Evolutionary conservation across 495 filamentous ascomycete species (phyloP).

Genomic region (Penicillium ochrochloron): DNA sequence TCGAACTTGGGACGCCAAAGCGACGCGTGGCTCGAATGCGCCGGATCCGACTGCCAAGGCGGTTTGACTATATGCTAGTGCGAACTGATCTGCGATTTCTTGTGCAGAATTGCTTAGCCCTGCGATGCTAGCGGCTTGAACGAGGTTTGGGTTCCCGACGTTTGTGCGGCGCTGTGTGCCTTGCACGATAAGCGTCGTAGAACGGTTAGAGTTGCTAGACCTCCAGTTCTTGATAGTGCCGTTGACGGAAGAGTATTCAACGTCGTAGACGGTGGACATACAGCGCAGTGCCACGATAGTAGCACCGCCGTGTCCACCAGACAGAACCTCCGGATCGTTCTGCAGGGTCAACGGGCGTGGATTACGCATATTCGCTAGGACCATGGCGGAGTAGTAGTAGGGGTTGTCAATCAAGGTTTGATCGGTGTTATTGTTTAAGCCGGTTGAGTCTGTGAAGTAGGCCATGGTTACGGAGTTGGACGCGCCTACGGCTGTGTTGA

Average conservation of each 20-base stretch:
- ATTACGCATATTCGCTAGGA: conserved; percentile 5
- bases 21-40: not conserved
- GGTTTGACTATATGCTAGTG: conserved; percentile 5
- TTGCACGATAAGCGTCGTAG: conserved; percentile 1
- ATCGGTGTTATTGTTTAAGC: not conserved
- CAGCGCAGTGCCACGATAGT: conserved; percentile 1
- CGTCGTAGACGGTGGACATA: conserved; percentile 1
- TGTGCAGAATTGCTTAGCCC: not conserved
- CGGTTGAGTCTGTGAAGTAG: not conserved
- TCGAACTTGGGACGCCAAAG: conserved; percentile 3
- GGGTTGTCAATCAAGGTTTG: not conserved
- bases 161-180: not conserved
- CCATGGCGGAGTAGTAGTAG: conserved; percentile 1
- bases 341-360: not conserved
- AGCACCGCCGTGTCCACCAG: conserved; percentile 1
- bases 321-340: conserved; percentile 2
- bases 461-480: conserved; percentile 3
- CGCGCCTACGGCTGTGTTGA: conserved; percentile 1
- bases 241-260: conserved; percentile 6
- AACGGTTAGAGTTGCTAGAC: conserved; percentile 1
- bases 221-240: not conserved
- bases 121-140: not conserved
- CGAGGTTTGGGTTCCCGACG: conserved; percentile 2
- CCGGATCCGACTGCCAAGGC: conserved; percentile 1
- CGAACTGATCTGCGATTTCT: conserved; percentile 2